Evolutionary conservation across 495 filamentous ascomycete genomes (phyloP).

Genomic region (Arthonia radiata): DNA sequence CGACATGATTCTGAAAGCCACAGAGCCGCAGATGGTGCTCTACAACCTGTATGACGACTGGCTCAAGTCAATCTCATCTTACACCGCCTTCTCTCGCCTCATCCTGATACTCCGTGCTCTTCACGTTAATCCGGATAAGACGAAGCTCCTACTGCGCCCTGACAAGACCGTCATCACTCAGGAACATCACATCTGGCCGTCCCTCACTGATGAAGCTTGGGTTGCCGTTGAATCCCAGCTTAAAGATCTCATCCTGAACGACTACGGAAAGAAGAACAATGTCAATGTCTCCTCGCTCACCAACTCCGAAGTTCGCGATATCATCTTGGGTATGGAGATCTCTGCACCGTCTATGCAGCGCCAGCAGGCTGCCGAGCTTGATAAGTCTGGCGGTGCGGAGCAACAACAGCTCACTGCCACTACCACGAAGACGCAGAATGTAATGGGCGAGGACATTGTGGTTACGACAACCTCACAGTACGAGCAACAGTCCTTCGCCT

Average conservation of each 20-base stretch:
- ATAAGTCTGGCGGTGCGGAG: slow-evolving; percentile 96
- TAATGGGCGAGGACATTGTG: slow-evolving; percentile 92
- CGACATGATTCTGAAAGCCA: slow-evolving; percentile 95
- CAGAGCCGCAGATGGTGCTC: slow-evolving; percentile 97
- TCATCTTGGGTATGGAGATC: slow-evolving; percentile 99
- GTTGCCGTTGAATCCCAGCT: slow-evolving; percentile 95
- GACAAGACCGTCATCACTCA: slow-evolving; percentile 98
- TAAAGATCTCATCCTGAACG: slow-evolving; percentile 86
- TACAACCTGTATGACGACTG: slow-evolving; percentile 99
- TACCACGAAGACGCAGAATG: slow-evolving; percentile 94
- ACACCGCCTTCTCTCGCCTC: slow-evolving; percentile 92
- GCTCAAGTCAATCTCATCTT: slow-evolving; percentile 94
- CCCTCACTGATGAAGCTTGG: slow-evolving; percentile 89
- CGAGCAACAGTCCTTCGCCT: slow-evolving; percentile 90
- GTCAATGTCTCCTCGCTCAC: slow-evolving; percentile 95
- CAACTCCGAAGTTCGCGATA: slow-evolving; percentile 88
- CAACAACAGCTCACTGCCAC: slow-evolving; percentile 91
- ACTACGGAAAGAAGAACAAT: slow-evolving; percentile 99
- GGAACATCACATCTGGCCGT: slow-evolving; percentile 97
- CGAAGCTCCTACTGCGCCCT: slow-evolving; percentile 86
- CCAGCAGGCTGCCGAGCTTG: slow-evolving; percentile 95
- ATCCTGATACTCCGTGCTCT: slow-evolving; percentile 87
- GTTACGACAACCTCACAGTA: slow-evolving; percentile 95
- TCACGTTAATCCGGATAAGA: slow-evolving; percentile 96
- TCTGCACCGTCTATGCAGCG: slow-evolving; percentile 94